Conservation (phyloP, 257 asterid genomes). For the Jacaranda copaia region DNA sequence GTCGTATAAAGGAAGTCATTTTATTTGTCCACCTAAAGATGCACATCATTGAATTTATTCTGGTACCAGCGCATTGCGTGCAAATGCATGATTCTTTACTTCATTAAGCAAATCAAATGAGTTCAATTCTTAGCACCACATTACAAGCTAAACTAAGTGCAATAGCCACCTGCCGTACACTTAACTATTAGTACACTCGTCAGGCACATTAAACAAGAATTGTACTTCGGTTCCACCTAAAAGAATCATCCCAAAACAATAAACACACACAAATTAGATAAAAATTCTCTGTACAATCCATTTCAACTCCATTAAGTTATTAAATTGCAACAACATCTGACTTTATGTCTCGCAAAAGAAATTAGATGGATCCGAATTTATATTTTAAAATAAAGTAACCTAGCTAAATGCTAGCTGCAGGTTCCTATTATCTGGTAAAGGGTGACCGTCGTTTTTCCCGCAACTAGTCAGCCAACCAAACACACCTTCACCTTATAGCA, state of each 20-base stretch:
- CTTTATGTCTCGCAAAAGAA: not conserved
- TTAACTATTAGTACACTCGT: not conserved
- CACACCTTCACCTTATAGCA: conserved; percentile 14
- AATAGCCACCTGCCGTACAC: conserved; percentile 7
- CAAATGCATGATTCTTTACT: not conserved
- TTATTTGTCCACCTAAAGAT: not conserved
- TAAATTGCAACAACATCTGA: conserved; percentile 9
- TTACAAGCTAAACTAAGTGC: not conserved
- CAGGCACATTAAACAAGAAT: not conserved
- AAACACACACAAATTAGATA: not conserved
- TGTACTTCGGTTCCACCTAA: not conserved
- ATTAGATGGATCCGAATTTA: conserved; percentile 4
- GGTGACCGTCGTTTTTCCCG: conserved; percentile 11
- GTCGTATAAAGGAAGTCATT: not conserved
- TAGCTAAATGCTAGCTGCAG: not conserved
- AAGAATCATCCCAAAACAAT: not conserved
- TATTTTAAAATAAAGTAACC: not conserved
- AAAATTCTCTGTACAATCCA: not conserved
- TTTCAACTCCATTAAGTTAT: not conserved
- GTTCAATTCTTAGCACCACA: conserved; percentile 1
- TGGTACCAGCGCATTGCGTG: not conserved
- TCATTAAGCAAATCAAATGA: not conserved
- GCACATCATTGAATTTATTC: not conserved
- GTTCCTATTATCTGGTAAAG: not conserved
- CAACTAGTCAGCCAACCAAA: conserved; percentile 18